Evolutionary conservation across 2,329 filamentous ascomycete genomes (phyloP), one percentile per base, ranked within the genome.

Genomic region (Talaromyces rugulosus): DNA sequence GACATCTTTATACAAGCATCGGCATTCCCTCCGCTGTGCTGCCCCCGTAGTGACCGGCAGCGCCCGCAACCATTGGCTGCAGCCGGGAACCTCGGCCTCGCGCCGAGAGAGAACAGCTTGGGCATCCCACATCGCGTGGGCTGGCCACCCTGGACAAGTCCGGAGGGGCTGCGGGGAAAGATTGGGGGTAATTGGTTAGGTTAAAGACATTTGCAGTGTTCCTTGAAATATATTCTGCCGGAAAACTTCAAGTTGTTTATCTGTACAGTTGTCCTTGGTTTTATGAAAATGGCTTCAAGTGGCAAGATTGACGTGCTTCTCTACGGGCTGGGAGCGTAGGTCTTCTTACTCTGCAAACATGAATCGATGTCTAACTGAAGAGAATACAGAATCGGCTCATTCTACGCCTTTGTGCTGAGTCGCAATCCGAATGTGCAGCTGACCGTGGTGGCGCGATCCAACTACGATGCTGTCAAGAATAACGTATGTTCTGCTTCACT

Each of bases 311-410:
- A 78, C 33, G 77, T 84, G 1, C 74, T 85, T 1, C 67, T 85
- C 9, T 84, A 83, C 59, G 83, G 82, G 2, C 77, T 85, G 0
- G 82, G 83, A 66, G 83, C 82, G 82, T 85, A 69, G 71, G 81
- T 77, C 9, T 6, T 16, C n/a, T 60, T 16, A 1, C 4, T 3
- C 1, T 31, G 3, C 3, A 0, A 18, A 12, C 1, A 5, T 7
- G 11, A 51, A 40, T 42, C 0, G 30, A 2, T 12, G 18, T 47
- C 14, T 33, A n/a, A 36, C 23, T 9, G 5, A 5, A 5, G 14
- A 52, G 30, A 55, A 1, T 34, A 5, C 53, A 85, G 83, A 0
- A 85, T 85, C 58, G 83, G 83, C 31, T 83, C 82, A 2, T 85
- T 86, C 65, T 86, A 86, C 50, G 80, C 82, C 7, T 85, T 85